These are phyloP conservation scores for Clathrus columnatus DNA, from an alignment of 768 basidiomycete species.

Conservation along the genomic window DNA sequence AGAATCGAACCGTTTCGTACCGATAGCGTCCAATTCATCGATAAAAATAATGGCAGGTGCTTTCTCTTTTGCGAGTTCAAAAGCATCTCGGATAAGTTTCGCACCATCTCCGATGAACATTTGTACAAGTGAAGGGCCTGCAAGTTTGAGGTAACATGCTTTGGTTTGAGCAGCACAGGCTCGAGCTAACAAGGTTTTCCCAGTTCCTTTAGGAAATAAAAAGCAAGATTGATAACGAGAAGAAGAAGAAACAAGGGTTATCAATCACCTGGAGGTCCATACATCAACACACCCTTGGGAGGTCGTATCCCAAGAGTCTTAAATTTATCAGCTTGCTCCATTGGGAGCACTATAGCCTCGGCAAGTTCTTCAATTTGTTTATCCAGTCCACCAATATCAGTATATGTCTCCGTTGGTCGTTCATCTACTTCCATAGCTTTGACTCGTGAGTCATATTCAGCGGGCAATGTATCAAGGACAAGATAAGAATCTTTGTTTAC, in stretches of 20 bases:
- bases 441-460: constrained; percentile 95
- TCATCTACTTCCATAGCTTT: constrained; percentile 99
- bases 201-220: constrained; percentile 56
- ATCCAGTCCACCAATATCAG: constrained; percentile 95
- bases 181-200: constrained; percentile 94
- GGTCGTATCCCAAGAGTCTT: constrained; percentile 97
- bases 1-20: constrained; percentile 96
- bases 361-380: constrained; percentile 99
- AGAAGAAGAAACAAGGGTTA: neutral
- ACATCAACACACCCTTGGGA: constrained; percentile 98
- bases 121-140: constrained; percentile 95
- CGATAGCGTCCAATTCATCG: constrained; percentile 97
- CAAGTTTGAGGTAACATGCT: constrained; percentile 96
- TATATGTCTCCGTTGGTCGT: constrained; percentile 93
- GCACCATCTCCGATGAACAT: constrained; percentile 99
- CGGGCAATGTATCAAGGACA: constrained; percentile 88
- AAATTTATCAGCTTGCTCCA: constrained; percentile 98
- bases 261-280: constrained; percentile 86
- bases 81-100: constrained; percentile 96
- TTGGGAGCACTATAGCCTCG: constrained; percentile 95
- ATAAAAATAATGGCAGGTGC: constrained; percentile 99
- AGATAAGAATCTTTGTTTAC: constrained; percentile 99
- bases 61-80: constrained; percentile 96
- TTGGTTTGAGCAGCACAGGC: constrained; percentile 98
- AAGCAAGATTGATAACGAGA: constrained; percentile 4